Evolutionary conservation across 2,329 filamentous ascomycete genomes (phyloP).

Genomic region (Cercospora berteroae): DNA sequence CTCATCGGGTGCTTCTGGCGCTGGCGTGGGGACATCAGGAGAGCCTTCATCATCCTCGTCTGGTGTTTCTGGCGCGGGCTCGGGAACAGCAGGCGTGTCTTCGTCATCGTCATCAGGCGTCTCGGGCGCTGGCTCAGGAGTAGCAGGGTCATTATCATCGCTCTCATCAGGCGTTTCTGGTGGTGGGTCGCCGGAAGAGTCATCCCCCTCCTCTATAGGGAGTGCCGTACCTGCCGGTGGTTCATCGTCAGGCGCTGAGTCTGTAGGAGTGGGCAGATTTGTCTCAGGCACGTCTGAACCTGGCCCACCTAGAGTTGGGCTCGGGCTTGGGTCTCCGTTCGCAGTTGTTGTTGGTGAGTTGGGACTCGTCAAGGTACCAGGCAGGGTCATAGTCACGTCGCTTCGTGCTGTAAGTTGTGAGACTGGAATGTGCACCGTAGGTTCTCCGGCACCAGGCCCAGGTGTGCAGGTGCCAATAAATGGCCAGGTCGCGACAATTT

Average conservation of each 20-base stretch:
- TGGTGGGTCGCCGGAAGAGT: background rate
- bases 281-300: background rate
- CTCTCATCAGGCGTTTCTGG: background rate
- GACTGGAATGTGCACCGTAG: constrained; percentile 6
- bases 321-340: background rate
- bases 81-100: background rate
- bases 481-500: background rate
- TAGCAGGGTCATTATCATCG: background rate
- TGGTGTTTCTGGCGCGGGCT: background rate
- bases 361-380: background rate
- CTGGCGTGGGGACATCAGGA: background rate
- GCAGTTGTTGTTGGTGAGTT: background rate
- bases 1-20: background rate
- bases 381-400: constrained; percentile 4
- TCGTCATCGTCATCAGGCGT: background rate
- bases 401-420: constrained; percentile 2
- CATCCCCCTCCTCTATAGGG: background rate
- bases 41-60: background rate
- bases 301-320: background rate
- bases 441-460: constrained; percentile 3
- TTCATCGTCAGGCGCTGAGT: background rate
- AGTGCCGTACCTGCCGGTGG: background rate
- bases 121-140: background rate
- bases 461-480: background rate
- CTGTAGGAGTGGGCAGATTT: background rate